Evolutionary conservation across 1,284 basidiomycete genomes (phyloP), one percentile per base, ranked within the genome.

Genomic region (Cutaneotrichosporon sp.): DNA sequence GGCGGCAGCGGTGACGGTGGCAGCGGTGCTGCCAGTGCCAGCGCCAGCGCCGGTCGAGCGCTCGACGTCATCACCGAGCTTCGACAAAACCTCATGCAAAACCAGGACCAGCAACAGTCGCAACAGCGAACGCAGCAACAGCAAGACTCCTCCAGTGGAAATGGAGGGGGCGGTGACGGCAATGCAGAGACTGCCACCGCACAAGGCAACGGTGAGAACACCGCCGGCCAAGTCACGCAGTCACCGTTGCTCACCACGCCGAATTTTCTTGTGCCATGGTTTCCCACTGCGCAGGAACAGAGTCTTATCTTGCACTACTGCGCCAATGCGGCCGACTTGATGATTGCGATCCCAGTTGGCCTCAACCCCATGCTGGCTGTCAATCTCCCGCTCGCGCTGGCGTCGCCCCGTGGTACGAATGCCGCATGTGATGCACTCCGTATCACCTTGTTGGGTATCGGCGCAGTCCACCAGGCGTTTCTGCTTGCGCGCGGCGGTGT

Each of bases 321-420:
- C 55, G 71, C 70, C 34, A 72, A 74, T 46, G 72, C 71, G 21
- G 72, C 74, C 15, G 68, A 72, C 30, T 65, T 77, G 40, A 76
- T 75, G 69, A 77, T 77, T 74, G 76, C 76, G 42, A 72, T 77
- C 20, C 76, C 74, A 7, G 63, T 66, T 40, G 72, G 68, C 34
- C 63, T 76, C 42, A 77, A 77, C 56, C 76, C 76, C 2, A 74
- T 77, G 63, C 67, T 77, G 18, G 75, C 75, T 20, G 74, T 74
- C 62, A 75, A 76, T 49, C 64, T 77, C 8, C 76, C 76, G 10
- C 65, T 77, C 20, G 73, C 74, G 15, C 64, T 77, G 15, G 72
- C 69, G 46, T 68, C 67, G 18, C 74, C 70, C 2, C 57, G 71
- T n/a, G 68, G 68, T 9, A 54, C 60, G 43, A 72, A 74, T 55